phyloP scores from a whole-genome alignment of 164 flowering plant genomes.

The Sextonia rubra region DNA sequence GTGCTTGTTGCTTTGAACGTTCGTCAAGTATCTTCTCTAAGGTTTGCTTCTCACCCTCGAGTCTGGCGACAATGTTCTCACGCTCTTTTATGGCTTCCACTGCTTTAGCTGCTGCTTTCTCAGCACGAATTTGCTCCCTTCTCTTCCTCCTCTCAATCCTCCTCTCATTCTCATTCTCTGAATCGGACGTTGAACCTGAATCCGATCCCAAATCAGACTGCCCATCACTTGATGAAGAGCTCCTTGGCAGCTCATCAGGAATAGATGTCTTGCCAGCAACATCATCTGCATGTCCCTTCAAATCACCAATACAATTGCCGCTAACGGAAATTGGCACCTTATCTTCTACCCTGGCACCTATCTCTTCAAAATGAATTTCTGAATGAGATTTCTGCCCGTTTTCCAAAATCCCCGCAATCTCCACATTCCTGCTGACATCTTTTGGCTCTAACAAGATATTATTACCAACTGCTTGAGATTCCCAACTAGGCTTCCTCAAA shows the following conservation, averaged over 20 bases:
- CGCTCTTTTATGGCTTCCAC: constrained; percentile 67
- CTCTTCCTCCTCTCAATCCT: constrained; percentile 58
- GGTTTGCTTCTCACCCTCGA: constrained; percentile 95
- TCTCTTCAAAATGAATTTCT: constrained; percentile 1
- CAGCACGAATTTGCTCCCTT: constrained; percentile 68
- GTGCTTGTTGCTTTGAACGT: constrained; percentile 79
- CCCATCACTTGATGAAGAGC: constrained; percentile 39
- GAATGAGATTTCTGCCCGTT: constrained; percentile 12
- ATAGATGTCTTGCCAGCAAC: constrained; percentile 19
- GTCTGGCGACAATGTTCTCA: constrained; percentile 75
- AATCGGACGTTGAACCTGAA: constrained; percentile 64
- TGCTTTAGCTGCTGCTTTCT: constrained; percentile 81
- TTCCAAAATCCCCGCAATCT: not conserved
- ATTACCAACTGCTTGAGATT: constrained; percentile 7
- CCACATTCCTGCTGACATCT: constrained; percentile 7
- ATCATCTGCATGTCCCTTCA: constrained; percentile 20
- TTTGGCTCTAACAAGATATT: constrained; percentile 7
- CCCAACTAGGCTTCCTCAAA: constrained; percentile 29
- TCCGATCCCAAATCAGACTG: constrained; percentile 60
- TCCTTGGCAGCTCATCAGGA: constrained; percentile 27
- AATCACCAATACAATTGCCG: constrained; percentile 22
- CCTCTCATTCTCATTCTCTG: constrained; percentile 65
- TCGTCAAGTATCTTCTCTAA: constrained; percentile 91
- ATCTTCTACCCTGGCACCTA: constrained; percentile 11
- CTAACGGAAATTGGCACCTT: constrained; percentile 4